A percentile compares a stretch with the other conserved stretches of the same genome.
Conservation (phyloP, 768 basidiomycete genomes). For the Cantharellus cinnabarinus region DNA sequence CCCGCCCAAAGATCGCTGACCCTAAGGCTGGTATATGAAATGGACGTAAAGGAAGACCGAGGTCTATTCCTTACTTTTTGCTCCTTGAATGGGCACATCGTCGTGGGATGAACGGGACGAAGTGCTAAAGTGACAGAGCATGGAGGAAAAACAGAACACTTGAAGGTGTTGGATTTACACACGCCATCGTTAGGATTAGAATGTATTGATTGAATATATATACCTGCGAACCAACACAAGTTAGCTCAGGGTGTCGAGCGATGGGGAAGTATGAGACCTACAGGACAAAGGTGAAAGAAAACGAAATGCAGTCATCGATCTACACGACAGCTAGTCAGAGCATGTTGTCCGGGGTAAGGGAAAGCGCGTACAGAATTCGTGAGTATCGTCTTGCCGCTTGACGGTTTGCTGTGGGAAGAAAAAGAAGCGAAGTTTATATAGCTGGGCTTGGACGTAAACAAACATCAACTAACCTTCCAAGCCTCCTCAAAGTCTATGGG, state of each 20-base stretch:
- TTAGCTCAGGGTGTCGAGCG: too few species aligned
- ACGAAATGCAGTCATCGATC: slow-evolving; percentile 18
- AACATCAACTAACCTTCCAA: slow-evolving; percentile 81
- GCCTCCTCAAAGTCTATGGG: slow-evolving; percentile 97
- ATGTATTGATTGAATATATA: too few species aligned
- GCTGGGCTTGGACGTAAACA: slow-evolving; percentile 12
- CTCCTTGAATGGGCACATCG: background rate
- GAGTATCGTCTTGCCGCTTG: slow-evolving; percentile 89
- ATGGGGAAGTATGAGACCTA: too few species aligned
- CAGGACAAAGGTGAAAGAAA: too few species aligned
- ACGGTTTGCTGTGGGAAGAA: slow-evolving; percentile 59
- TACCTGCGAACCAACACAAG: too few species aligned
- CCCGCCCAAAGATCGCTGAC: too few species aligned
- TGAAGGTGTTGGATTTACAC: background rate
- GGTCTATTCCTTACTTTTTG: background rate
- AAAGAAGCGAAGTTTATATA: slow-evolving; percentile 8
- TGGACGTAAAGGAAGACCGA: too few species aligned
- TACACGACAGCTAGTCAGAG: slow-evolving; percentile 8
- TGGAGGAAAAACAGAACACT: background rate
- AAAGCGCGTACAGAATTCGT: slow-evolving; percentile 59
- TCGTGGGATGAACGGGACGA: background rate
- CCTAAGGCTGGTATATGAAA: too few species aligned
- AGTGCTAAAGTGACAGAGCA: background rate
- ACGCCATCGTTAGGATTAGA: background rate
- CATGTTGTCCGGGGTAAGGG: too few species aligned